Percentiles rank a stretch among this genome's conserved stretches.
These are phyloP conservation scores for Sporisorium scitamineum DNA, from an alignment of 1,284 basidiomycete genomes.

Conservation along the genomic window DNA sequence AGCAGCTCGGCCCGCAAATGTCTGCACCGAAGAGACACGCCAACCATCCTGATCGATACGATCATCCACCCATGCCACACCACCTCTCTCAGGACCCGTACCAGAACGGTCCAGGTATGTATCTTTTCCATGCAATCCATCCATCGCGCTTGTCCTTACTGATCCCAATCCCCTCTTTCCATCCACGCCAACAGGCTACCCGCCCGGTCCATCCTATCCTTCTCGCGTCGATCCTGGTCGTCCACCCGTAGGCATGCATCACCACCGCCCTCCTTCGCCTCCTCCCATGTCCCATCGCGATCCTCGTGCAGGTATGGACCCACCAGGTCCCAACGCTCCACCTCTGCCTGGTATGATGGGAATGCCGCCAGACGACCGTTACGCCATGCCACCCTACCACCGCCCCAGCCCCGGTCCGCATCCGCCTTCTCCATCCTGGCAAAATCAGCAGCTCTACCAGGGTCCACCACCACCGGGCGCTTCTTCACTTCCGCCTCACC, in stretches of 20 bases:
- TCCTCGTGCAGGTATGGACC: conserved; percentile 40
- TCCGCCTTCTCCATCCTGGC: conserved; percentile 49
- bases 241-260: conserved; percentile 40
- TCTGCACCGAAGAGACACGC: conserved; percentile 35
- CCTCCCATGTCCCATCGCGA: conserved; percentile 47
- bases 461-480: conserved; percentile 35
- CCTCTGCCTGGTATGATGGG: conserved; percentile 48
- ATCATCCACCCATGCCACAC: conserved; percentile 50
- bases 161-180: neutral
- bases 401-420: conserved; percentile 39
- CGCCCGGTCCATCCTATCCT: conserved; percentile 40
- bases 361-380: conserved; percentile 43
- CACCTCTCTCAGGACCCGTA: conserved; percentile 46
- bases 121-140: neutral
- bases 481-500: conserved; percentile 35
- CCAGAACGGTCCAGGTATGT: conserved; percentile 46
- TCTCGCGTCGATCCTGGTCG: conserved; percentile 36
- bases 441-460: conserved; percentile 48
- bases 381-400: conserved; percentile 37
- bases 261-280: conserved; percentile 43
- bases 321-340: conserved; percentile 33
- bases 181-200: conserved; percentile 24
- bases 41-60: conserved; percentile 48
- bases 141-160: neutral
- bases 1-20: conserved; percentile 45